Conservation (phyloP, 2,329 filamentous ascomycete genomes). For the Cryphonectria radicalis region DNA sequence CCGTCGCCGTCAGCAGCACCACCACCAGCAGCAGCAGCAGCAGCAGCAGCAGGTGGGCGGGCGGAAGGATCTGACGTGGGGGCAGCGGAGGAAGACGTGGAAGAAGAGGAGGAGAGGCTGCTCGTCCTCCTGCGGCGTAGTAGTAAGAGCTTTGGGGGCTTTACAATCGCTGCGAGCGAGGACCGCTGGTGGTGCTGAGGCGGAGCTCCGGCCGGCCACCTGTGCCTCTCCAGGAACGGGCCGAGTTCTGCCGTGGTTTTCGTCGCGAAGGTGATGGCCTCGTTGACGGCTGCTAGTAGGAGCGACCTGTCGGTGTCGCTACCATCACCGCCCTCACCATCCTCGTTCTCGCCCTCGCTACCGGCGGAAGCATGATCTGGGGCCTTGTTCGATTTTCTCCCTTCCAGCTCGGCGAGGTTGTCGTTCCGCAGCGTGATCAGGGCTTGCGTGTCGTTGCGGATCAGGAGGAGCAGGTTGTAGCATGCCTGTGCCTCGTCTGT, state of each 20-base stretch:
- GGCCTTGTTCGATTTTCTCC: not conserved
- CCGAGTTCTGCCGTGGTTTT: slow-evolving; percentile 26
- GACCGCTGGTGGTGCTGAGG: not conserved
- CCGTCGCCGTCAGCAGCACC: not conserved
- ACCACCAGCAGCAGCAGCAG: not conserved
- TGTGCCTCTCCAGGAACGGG: slow-evolving; percentile 26
- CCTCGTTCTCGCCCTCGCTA: not conserved
- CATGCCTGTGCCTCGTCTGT: slow-evolving; percentile 28
- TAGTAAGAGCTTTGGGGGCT: slow-evolving; percentile 4
- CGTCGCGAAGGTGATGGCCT: slow-evolving; percentile 26
- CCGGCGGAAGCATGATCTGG: not conserved
- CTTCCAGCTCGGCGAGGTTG: slow-evolving; percentile 19
- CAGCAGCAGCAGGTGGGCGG: not conserved
- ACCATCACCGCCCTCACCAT: too few relatives aligned
- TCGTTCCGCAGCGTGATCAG: slow-evolving; percentile 28
- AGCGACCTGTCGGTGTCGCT: slow-evolving; percentile 6
- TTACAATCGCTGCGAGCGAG: not conserved
- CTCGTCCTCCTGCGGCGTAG: not conserved
- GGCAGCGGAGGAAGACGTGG: not conserved
- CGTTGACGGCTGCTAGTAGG: slow-evolving; percentile 24
- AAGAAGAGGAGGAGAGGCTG: not conserved
- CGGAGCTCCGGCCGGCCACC: slow-evolving; percentile 17
- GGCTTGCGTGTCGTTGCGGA: slow-evolving; percentile 27
- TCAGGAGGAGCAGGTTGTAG: slow-evolving; percentile 27
- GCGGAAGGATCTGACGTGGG: not conserved